Percentiles rank a stretch among this genome's conserved stretches.
phyloP scores from a whole-genome alignment of 768 basidiomycete species.

The Dentipellis sp. region DNA sequence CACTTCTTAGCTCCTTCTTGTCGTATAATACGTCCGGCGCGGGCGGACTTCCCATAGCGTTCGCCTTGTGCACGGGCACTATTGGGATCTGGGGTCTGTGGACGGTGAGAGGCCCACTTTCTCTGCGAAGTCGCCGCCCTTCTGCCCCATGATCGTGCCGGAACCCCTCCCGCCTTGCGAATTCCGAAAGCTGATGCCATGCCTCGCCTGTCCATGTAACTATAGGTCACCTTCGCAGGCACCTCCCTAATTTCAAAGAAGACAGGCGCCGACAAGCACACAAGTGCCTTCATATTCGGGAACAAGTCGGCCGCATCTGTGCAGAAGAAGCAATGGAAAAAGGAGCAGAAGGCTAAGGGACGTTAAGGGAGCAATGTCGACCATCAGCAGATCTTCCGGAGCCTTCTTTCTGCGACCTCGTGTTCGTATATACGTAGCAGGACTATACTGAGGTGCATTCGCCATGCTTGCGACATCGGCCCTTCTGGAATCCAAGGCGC shows the following conservation, averaged over 20 bases:
- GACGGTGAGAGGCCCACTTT: constrained; percentile 38
- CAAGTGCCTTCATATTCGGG: constrained; percentile 71
- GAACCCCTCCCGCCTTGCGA: constrained; percentile 1
- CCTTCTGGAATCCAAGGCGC: background rate
- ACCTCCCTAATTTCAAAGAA: constrained; percentile 51
- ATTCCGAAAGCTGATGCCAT: background rate
- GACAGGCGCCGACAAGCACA: constrained; percentile 77
- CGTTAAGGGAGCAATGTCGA: background rate
- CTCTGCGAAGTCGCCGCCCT: background rate
- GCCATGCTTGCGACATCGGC: background rate
- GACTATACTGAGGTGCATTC: background rate
- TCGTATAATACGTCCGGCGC: constrained; percentile 56
- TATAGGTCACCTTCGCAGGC: constrained; percentile 52
- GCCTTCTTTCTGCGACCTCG: background rate
- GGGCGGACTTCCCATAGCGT: constrained; percentile 44
- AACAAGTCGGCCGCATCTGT: constrained; percentile 41
- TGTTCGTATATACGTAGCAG: background rate
- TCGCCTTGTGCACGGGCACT: constrained; percentile 38
- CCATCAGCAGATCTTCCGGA: background rate
- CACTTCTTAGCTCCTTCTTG: constrained; percentile 45
- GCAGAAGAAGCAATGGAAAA: constrained; percentile 26
- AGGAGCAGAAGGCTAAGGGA: constrained; percentile 9
- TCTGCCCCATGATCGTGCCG: background rate
- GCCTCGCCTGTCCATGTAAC: background rate
- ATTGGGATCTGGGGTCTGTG: constrained; percentile 64